Evolutionary conservation across 371 early-diverging fungal species (phyloP), one percentile per base, ranked within the genome.

Genomic region (Mortierella sp.): DNA sequence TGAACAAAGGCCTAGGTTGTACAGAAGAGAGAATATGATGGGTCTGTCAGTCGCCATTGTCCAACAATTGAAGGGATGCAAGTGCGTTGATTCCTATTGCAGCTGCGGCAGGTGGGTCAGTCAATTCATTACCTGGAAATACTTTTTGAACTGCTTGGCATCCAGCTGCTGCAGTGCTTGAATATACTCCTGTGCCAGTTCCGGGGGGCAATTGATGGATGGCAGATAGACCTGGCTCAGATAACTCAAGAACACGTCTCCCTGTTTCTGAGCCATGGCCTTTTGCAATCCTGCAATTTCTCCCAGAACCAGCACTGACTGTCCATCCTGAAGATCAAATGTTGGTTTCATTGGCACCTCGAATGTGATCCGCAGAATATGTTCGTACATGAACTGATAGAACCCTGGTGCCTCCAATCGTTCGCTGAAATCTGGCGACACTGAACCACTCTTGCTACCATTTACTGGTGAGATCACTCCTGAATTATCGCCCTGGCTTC

Each of bases 261-360:
- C 91, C 68, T 89, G 89, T 67, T 88, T 88, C 37, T 66, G 40
- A 39, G 85, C 84, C 60, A 92, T 79, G 22, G 88, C 81, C 72
- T 92, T 90, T 70, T 94, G 92, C 54, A 94, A 79, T 16, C 83
- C 71, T 0, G 94, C 85, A 45, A 96, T 90, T 79, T 97, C 96
- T 14, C 88, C 86, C 70, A 97, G 84, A 0, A 94, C 92, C 81
- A 94, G 63, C 51, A 88, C 76, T 1, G 92, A 83, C 78, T 94
- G 93, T 12, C 92, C 96, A 72, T 96, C 96, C 16, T 85, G 71
- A 24, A 91, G 67, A 67, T 92, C 87, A 80, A 96, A 97, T 17
- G 80, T 83, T 5, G 88, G 63, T 37, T 89, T 88, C 81, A 93
- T 85, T 0, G 96, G 95, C 21, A 95, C 88, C 60, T 92, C 89